phyloP scores from a whole-genome alignment of 1,284 basidiomycete genomes.

The Trametes versicolor region DNA sequence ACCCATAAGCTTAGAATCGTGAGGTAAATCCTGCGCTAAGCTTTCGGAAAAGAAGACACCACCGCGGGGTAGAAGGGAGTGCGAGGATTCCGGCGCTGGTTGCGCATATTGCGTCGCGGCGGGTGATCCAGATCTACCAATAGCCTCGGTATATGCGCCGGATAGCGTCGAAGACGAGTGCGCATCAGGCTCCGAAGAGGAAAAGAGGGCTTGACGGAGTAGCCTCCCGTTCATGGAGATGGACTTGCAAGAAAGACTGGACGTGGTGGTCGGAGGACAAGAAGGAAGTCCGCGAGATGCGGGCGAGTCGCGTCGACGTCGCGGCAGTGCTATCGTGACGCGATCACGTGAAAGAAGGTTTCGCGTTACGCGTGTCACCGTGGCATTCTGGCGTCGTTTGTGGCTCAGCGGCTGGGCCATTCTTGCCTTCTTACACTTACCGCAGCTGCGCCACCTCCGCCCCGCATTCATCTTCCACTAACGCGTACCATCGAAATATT shows the following conservation, averaged over 20 bases:
- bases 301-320: neutral
- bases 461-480: neutral
- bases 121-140: neutral
- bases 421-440: conserved; percentile 11
- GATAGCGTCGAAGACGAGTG: neutral
- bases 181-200: conserved; percentile 5
- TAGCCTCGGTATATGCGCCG: neutral
- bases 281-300: neutral
- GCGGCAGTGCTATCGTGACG: conserved; percentile 15
- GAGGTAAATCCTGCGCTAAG: neutral
- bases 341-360: conserved; percentile 31
- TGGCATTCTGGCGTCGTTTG: conserved; percentile 15
- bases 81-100: neutral
- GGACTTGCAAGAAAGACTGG: neutral
- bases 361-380: conserved; percentile 19
- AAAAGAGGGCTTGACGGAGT: conserved; percentile 27
- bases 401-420: conserved; percentile 13
- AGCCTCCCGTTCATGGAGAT: conserved; percentile 16
- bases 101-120: neutral
- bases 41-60: neutral
- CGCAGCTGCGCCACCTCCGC: conserved; percentile 17
- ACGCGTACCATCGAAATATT: neutral
- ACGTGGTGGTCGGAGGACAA: conserved; percentile 13
- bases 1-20: neutral
- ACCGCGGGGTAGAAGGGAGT: neutral